These are phyloP conservation scores for Rugonectria rugulosa DNA, from an alignment of 2,329 filamentous ascomycete genomes.

Conservation along the genomic window DNA sequence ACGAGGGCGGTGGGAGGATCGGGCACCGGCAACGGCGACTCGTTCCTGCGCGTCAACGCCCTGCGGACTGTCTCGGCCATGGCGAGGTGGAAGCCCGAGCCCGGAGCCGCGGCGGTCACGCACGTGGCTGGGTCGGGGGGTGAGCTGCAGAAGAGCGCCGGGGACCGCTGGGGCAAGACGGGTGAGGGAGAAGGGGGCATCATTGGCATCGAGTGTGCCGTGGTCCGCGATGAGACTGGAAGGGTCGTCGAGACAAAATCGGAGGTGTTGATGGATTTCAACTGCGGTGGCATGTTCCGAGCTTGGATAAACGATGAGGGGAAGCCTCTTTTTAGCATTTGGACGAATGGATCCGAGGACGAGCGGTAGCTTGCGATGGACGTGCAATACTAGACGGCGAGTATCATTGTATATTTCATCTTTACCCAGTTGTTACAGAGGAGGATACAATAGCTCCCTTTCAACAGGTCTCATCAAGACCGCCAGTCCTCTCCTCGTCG, in stretches of 20 bases:
- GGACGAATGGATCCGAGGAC: constrained; percentile 42
- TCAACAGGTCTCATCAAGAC: constrained; percentile 9
- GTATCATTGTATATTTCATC: constrained; percentile 37
- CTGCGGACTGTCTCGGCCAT: constrained; percentile 77
- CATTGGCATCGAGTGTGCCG: constrained; percentile 76
- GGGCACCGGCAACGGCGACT: constrained; percentile 88
- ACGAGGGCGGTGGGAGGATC: constrained; percentile 66
- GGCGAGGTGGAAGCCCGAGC: constrained; percentile 65
- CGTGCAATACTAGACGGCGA: constrained; percentile 10
- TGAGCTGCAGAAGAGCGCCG: constrained; percentile 77
- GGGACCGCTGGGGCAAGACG: constrained; percentile 73
- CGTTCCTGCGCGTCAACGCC: constrained; percentile 78
- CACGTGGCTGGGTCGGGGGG: constrained; percentile 75
- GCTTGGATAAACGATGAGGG: constrained; percentile 75
- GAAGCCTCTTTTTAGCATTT: constrained; percentile 58
- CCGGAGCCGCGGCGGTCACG: constrained; percentile 65
- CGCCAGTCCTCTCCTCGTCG: constrained; percentile 1
- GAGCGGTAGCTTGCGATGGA: constrained; percentile 12
- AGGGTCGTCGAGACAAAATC: constrained; percentile 50
- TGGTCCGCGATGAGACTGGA: constrained; percentile 54
- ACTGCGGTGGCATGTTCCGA: constrained; percentile 88
- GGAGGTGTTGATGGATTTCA: constrained; percentile 77
- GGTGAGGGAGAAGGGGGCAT: constrained; percentile 87
- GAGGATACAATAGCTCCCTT: constrained; percentile 14
- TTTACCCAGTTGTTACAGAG: constrained; percentile 27